phyloP scores from a whole-genome alignment of 495 filamentous ascomycete genomes.

The Corynascus novoguineensis region DNA sequence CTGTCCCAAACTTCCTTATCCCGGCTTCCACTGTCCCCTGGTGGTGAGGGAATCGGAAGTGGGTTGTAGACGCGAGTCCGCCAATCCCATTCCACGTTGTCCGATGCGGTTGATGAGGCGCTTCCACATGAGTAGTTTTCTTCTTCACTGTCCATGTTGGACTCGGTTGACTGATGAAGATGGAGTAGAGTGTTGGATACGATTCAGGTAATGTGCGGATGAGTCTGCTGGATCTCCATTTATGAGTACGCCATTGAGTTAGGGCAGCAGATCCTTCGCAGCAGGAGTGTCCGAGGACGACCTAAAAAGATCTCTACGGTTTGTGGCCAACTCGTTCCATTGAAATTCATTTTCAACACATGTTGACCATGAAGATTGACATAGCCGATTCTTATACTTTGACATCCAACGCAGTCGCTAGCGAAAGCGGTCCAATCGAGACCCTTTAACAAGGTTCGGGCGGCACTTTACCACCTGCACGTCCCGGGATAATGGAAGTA shows the following conservation, averaged over 20 bases:
- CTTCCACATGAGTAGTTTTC: neutral
- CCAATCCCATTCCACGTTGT: neutral
- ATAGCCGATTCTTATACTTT: no score
- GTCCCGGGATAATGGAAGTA: neutral
- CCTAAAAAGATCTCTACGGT: no score
- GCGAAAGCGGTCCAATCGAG: neutral
- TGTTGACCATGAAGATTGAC: no score
- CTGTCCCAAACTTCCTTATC: neutral
- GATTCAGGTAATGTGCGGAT: neutral
- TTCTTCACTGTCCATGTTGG: constrained; percentile 10
- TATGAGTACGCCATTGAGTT: no score
- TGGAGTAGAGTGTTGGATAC: neutral
- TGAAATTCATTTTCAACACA: no score
- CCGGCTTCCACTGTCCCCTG: neutral
- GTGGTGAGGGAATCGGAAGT: neutral
- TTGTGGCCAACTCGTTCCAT: no score
- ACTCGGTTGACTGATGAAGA: neutral
- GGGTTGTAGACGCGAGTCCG: constrained; percentile 9
- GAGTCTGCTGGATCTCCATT: neutral
- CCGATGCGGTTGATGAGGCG: neutral
- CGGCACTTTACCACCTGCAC: neutral
- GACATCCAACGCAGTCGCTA: no score
- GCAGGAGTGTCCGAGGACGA: no score
- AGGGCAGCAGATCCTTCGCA: no score
- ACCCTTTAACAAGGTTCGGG: neutral